Base-by-base conservation (phyloP, 2,329 filamentous ascomycete genomes). In the Trichophyton rubrum region DNA sequence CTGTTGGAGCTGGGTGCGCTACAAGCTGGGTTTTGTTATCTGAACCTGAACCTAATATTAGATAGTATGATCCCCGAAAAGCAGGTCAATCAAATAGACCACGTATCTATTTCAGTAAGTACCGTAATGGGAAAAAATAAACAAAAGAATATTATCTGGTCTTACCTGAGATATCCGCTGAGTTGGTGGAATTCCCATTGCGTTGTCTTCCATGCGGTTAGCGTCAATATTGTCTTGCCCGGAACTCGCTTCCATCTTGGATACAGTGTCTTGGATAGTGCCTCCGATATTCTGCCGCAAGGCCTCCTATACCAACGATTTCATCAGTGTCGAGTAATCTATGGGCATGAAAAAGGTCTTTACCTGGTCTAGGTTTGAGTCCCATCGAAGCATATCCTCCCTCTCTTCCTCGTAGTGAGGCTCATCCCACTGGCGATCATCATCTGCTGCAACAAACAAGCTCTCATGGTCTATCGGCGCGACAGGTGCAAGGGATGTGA, bases 1-100 rank as follows among this genome's bases (percentile, higher is more conserved):
- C 75, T 57, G 79, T 96, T 57, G 89, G 86, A 24, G 90, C 89
- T n/a, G 91, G 91, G 1, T 96, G 90, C 74, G 91, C 91, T 51
- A 96, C 91, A 17, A 95, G 86, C 70, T 96, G 90, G 85, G 78
- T 95, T 47, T 64, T 75, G 60, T 43, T 56, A 11, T 38, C 24
- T 22, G 40, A 47, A 24, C 35, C 59, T n/a, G 35, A 24, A 57
- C 35, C 59, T n/a, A 17, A 24, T 43, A 4, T 13, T n/a, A 38
- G 35, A 7, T 40, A 43, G 38, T 30, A 15, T 38, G 15, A 15
- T n/a, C 35, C 35, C 17, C 59, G 24, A 20, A 22, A 9, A 2
- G 2, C 5, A 3, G 11, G 9, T 73, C 68, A 78, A 61, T 78
- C 76, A 64, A 78, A 77, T 24, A 78, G 69, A 24, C 76, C 76